phyloP scores from a whole-genome alignment of 2,329 filamentous ascomycete genomes.

The Calonectria naviculata region DNA sequence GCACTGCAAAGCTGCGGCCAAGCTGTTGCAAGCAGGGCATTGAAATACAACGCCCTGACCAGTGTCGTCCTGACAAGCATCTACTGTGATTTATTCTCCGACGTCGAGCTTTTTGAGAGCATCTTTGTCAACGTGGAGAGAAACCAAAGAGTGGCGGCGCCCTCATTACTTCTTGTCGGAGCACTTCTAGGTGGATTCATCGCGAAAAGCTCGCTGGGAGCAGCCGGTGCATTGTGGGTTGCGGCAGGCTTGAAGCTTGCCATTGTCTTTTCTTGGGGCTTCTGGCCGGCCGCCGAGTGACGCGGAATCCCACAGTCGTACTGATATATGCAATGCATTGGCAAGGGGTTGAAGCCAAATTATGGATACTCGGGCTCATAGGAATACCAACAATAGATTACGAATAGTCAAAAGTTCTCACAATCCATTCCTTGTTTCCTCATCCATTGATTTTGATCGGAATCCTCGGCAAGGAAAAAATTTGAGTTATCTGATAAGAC shows the following conservation, averaged over 20 bases:
- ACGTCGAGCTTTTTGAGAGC: slow-evolving; percentile 59
- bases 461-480: background rate
- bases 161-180: slow-evolving; percentile 59
- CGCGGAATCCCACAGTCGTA: background rate
- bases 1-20: slow-evolving; percentile 85
- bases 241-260: slow-evolving; percentile 66
- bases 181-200: slow-evolving; percentile 63
- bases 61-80: slow-evolving; percentile 85
- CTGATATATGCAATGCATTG: background rate
- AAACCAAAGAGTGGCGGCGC: slow-evolving; percentile 62
- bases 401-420: background rate
- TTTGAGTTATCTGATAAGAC: background rate
- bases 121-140: slow-evolving; percentile 57
- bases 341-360: background rate
- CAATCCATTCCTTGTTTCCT: background rate
- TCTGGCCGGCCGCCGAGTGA: slow-evolving; percentile 64
- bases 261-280: slow-evolving; percentile 68
- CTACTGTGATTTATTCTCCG: slow-evolving; percentile 84
- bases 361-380: background rate
- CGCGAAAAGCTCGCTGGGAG: slow-evolving; percentile 59
- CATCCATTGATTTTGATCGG: background rate
- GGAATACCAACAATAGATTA: background rate
- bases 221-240: slow-evolving; percentile 68
- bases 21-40: slow-evolving; percentile 77
- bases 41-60: slow-evolving; percentile 77